Evolutionary conservation across 2,329 filamentous ascomycete genomes (phyloP).

Genomic region (Ophiostoma sp.): DNA sequence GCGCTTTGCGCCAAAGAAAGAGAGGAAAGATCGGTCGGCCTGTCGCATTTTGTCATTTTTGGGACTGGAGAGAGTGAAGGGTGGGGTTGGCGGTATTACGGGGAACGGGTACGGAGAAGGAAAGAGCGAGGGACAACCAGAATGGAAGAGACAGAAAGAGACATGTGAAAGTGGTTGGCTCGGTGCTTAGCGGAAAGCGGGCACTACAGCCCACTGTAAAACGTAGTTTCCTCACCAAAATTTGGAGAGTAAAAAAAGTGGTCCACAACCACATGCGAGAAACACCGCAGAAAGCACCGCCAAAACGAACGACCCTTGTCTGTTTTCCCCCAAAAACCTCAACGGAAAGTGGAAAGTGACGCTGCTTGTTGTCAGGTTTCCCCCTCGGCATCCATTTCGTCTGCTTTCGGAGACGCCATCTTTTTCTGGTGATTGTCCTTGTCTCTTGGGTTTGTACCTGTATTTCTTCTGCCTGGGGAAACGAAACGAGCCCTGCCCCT

Average conservation of each 20-base stretch:
- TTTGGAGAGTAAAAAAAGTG: not conserved
- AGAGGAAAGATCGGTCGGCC: not conserved
- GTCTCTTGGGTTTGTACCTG: not conserved
- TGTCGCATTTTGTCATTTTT: not conserved
- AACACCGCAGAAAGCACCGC: not conserved
- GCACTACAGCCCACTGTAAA: not conserved
- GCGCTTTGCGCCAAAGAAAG: not conserved
- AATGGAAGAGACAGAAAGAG: not conserved
- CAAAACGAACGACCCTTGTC: not conserved
- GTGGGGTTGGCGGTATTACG: constrained; percentile 9
- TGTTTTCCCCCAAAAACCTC: not conserved
- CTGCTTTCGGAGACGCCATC: not conserved
- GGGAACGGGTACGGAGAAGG: not conserved
- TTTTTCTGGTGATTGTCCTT: not conserved
- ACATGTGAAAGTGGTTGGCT: constrained; percentile 20
- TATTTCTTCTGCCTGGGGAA: not conserved
- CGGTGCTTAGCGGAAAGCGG: not conserved
- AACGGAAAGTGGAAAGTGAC: not conserved
- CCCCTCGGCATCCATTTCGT: constrained; percentile 6
- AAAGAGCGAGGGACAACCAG: not conserved
- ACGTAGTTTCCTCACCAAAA: not conserved
- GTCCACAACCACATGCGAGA: constrained; percentile 19
- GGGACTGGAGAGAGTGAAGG: not conserved
- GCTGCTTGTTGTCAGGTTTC: not conserved
- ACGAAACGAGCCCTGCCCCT: not conserved